Evolutionary conservation across 208 protist species (phyloP).

Genomic region (Trypanosoma boissoni): DNA sequence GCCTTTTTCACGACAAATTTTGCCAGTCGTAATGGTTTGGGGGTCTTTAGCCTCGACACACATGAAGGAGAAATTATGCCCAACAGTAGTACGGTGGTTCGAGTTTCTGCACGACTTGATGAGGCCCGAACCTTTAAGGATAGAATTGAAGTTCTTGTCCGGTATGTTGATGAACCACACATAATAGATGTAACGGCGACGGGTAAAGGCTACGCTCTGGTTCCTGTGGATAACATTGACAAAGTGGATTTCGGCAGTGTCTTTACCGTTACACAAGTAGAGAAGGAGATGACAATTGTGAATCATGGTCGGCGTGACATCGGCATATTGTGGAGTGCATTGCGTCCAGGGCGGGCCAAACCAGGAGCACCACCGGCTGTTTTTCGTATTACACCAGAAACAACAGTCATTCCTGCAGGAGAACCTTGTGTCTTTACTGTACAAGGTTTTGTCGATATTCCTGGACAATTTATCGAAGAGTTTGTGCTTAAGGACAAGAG

Average conservation of each 20-base stretch:
- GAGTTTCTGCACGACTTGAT: conserved; percentile 76
- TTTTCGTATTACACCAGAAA: conserved; percentile 84
- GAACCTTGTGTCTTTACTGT: conserved; percentile 58
- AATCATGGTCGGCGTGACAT: conserved; percentile 90
- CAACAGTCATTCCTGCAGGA: conserved; percentile 57
- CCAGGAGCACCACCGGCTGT: conserved; percentile 57
- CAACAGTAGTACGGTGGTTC: conserved; percentile 44
- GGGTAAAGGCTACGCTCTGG: conserved; percentile 91
- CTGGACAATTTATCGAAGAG: conserved; percentile 63
- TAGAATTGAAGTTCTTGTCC: conserved; percentile 66
- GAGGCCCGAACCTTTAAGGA: conserved; percentile 87
- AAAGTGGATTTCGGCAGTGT: conserved; percentile 88
- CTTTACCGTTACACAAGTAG: conserved; percentile 75
- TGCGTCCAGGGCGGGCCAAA: conserved; percentile 60
- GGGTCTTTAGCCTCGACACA: conserved; percentile 36
- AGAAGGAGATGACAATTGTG: conserved; percentile 57
- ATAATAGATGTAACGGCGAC: conserved; percentile 65
- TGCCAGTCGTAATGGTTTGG: not conserved
- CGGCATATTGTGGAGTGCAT: conserved; percentile 88
- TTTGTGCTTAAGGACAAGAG: conserved; percentile 84
- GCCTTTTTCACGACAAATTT: conserved; percentile 41
- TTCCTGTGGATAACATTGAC: conserved; percentile 36
- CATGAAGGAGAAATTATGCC: conserved; percentile 57
- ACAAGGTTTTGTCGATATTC: conserved; percentile 39
- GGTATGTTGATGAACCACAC: conserved; percentile 36